Evolutionary conservation across 805 yeast species (phyloP).

Genomic region (Candida succiphila): DNA sequence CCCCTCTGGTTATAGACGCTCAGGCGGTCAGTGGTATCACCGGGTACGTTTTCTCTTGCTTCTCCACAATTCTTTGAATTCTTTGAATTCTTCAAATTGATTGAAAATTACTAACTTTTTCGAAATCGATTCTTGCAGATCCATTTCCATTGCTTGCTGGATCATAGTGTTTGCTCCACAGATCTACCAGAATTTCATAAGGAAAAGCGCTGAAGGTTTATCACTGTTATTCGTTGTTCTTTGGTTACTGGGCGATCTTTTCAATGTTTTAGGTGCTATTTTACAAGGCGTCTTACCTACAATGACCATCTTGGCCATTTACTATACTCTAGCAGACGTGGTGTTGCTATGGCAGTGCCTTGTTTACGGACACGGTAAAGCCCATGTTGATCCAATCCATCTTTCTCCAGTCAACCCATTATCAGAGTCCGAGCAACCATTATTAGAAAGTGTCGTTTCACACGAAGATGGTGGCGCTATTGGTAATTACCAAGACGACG

Average conservation of each 20-base stretch:
- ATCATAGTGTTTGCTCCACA: constrained; percentile 96
- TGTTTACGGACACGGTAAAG: constrained; percentile 56
- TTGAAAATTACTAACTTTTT: not conserved
- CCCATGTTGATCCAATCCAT: constrained; percentile 61
- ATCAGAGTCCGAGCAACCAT: constrained; percentile 48
- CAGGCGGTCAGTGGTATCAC: constrained; percentile 71
- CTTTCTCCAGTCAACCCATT: constrained; percentile 85
- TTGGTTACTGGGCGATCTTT: constrained; percentile 92
- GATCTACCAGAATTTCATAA: constrained; percentile 78
- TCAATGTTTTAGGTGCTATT: constrained; percentile 86
- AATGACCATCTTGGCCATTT: constrained; percentile 85
- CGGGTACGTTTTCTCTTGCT: constrained; percentile 27
- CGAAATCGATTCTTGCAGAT: constrained; percentile 25
- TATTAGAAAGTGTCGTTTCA: constrained; percentile 51
- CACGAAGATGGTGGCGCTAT: constrained; percentile 20
- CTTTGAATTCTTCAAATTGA: not conserved
- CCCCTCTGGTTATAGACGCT: constrained; percentile 56
- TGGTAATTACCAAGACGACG: constrained; percentile 22
- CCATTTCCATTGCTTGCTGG: constrained; percentile 96
- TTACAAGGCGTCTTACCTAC: constrained; percentile 89
- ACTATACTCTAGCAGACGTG: constrained; percentile 86
- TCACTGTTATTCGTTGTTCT: constrained; percentile 77
- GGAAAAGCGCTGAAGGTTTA: constrained; percentile 85
- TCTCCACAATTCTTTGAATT: not conserved
- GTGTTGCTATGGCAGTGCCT: constrained; percentile 78